These are phyloP conservation scores for Tylopilus rubrobrunneus DNA, from an alignment of 768 basidiomycete genomes.

Conservation along the genomic window DNA sequence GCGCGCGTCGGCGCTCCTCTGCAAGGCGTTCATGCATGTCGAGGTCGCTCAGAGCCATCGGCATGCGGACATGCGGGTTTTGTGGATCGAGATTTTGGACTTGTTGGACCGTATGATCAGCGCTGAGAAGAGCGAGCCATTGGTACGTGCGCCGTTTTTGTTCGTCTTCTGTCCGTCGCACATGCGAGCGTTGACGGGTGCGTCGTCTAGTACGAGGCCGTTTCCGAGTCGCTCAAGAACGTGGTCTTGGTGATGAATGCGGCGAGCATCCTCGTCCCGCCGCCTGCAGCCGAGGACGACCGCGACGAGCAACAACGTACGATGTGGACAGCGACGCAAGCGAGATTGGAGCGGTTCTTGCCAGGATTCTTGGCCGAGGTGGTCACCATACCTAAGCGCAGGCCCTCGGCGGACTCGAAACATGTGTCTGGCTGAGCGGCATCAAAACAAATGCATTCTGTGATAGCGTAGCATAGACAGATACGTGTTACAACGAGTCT, in stretches of 20 bases:
- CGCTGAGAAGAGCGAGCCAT: constrained; percentile 76
- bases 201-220: constrained; percentile 76
- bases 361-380: constrained; percentile 83
- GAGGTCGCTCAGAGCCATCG: constrained; percentile 66
- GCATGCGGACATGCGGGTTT: constrained; percentile 58
- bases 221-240: constrained; percentile 96
- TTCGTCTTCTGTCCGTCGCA: background rate
- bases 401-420: constrained; percentile 14
- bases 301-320: constrained; percentile 60
- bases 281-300: constrained; percentile 36
- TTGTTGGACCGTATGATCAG: constrained; percentile 87
- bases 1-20: constrained; percentile 82
- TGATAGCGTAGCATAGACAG: background rate
- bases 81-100: constrained; percentile 91
- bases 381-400: constrained; percentile 40
- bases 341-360: constrained; percentile 85
- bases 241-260: constrained; percentile 96
- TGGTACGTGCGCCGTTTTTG: constrained; percentile 44
- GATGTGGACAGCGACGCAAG: constrained; percentile 82
- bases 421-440: constrained; percentile 9
- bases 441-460: constrained; percentile 1
- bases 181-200: constrained; percentile 3
- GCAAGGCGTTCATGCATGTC: constrained; percentile 95
- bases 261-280: constrained; percentile 73
- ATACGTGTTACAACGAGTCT: background rate